These are phyloP conservation scores for Penicillium carneum DNA, from an alignment of 2,329 filamentous ascomycete genomes.

Conservation along the genomic window DNA sequence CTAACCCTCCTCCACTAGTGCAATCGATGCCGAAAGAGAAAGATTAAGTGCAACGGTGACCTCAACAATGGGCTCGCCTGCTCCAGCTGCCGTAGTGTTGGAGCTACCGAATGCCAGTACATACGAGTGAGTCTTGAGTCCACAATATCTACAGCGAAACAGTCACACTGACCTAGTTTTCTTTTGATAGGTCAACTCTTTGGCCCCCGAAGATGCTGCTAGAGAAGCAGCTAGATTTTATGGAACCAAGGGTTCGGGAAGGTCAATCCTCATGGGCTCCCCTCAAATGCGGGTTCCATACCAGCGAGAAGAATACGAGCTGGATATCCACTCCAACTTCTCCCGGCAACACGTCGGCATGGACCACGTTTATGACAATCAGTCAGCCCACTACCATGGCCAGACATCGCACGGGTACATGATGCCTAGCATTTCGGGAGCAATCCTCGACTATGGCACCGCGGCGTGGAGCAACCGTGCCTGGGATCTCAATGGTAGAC, in stretches of 20 bases:
- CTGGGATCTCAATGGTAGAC: slow-evolving; percentile 40
- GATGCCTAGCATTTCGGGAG: slow-evolving; percentile 43
- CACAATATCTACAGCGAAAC: background rate
- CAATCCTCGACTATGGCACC: slow-evolving; percentile 40
- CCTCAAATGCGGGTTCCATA: slow-evolving; percentile 30
- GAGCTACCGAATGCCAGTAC: slow-evolving; percentile 73
- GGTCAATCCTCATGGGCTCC: slow-evolving; percentile 25
- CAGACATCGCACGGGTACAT: slow-evolving; percentile 47
- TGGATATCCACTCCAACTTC: slow-evolving; percentile 35
- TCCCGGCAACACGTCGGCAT: slow-evolving; percentile 34
- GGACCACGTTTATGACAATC: slow-evolving; percentile 45
- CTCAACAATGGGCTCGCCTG: slow-evolving; percentile 78
- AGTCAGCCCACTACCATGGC: slow-evolving; percentile 41
- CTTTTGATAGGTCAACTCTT: slow-evolving; percentile 43
- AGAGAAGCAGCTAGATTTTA: slow-evolving; percentile 12
- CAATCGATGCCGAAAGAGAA: slow-evolving; percentile 85
- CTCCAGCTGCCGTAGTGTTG: slow-evolving; percentile 79
- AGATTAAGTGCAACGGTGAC: slow-evolving; percentile 93
- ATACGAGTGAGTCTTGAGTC: slow-evolving; percentile 66
- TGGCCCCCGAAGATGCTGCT: slow-evolving; percentile 35
- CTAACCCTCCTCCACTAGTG: slow-evolving; percentile 65
- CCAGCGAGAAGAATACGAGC: slow-evolving; percentile 40
- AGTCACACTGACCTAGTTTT: background rate
- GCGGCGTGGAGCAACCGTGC: slow-evolving; percentile 38
- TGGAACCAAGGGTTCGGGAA: slow-evolving; percentile 24